Evolutionary conservation across 495 filamentous ascomycete genomes (phyloP).

Genomic region (Poronia punctata): DNA sequence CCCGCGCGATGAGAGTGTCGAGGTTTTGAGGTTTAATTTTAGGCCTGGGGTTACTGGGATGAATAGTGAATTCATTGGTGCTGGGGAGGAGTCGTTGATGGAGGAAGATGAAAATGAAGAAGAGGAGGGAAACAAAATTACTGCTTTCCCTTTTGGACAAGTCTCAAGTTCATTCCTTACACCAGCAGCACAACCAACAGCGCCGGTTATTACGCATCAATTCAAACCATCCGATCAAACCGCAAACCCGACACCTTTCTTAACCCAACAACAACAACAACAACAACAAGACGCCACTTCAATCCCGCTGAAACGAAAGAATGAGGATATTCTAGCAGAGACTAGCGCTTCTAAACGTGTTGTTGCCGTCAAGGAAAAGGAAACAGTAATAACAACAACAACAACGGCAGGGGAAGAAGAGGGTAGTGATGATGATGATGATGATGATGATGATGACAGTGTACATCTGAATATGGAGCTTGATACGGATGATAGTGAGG

Average conservation of each 20-base stretch:
- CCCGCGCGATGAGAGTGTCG: slow-evolving; percentile 54
- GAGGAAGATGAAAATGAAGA: slow-evolving; percentile 23
- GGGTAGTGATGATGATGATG: slow-evolving; percentile 6
- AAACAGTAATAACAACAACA: neutral
- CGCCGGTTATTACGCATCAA: slow-evolving; percentile 1
- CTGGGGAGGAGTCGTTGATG: slow-evolving; percentile 16
- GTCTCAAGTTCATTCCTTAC: neutral
- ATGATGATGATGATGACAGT: slow-evolving; percentile 29
- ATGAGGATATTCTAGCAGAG: slow-evolving; percentile 20
- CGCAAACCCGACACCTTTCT: too few relatives aligned
- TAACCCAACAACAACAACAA: too few relatives aligned
- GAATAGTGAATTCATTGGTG: slow-evolving; percentile 14
- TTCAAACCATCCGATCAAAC: slow-evolving; percentile 2
- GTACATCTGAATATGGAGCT: slow-evolving; percentile 37
- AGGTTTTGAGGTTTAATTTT: slow-evolving; percentile 55
- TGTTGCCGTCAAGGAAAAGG: slow-evolving; percentile 1
- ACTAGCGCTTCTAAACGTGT: slow-evolving; percentile 18
- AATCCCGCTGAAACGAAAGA: slow-evolving; percentile 38
- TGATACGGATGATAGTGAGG: slow-evolving; percentile 23
- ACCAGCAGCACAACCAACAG: neutral
- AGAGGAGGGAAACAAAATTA: slow-evolving; percentile 6
- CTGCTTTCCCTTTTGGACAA: slow-evolving; percentile 16
- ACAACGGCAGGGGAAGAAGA: neutral
- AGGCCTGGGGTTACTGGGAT: slow-evolving; percentile 43
- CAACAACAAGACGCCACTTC: too few relatives aligned